Percentiles rank a stretch among this genome's conserved stretches.
Conservation (phyloP, 202 grass and related monocot genomes). For the Brachypodium distachyon region DNA sequence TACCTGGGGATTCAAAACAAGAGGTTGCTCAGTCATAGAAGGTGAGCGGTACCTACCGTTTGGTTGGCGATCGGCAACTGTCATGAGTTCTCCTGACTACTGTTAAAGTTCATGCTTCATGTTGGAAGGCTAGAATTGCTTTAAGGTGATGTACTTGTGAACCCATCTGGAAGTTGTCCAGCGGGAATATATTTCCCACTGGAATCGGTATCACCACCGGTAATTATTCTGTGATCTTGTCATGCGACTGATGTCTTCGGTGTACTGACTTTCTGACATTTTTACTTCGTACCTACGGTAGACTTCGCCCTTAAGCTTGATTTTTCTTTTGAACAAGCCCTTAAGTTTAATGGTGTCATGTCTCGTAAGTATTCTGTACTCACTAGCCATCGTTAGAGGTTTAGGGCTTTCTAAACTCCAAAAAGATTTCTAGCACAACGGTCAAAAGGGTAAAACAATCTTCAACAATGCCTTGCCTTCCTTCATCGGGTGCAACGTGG, state of each 20-base stretch:
- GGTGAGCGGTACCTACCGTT: neutral
- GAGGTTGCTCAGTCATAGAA: slow-evolving; percentile 21
- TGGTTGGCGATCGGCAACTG: neutral
- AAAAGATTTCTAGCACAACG: no score
- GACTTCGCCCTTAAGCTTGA: no score
- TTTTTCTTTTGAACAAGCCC: no score
- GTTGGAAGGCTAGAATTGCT: neutral
- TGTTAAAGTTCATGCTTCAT: neutral
- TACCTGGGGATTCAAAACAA: slow-evolving; percentile 24
- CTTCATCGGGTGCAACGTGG: no score
- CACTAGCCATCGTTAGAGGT: no score
- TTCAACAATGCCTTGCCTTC: no score
- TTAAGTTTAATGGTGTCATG: no score
- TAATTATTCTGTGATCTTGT: neutral
- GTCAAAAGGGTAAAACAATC: no score
- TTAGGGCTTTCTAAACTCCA: no score
- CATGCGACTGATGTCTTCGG: neutral
- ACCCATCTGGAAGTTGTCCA: neutral
- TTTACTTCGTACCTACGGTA: neutral
- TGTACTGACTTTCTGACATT: neutral
- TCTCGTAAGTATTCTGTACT: no score
- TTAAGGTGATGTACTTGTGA: neutral
- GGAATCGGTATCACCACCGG: neutral
- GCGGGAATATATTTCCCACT: neutral
- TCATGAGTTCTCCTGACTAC: neutral